Evolutionary conservation across 176 grass and related monocot genomes (phyloP).

Genomic region (Typha latifolia): DNA sequence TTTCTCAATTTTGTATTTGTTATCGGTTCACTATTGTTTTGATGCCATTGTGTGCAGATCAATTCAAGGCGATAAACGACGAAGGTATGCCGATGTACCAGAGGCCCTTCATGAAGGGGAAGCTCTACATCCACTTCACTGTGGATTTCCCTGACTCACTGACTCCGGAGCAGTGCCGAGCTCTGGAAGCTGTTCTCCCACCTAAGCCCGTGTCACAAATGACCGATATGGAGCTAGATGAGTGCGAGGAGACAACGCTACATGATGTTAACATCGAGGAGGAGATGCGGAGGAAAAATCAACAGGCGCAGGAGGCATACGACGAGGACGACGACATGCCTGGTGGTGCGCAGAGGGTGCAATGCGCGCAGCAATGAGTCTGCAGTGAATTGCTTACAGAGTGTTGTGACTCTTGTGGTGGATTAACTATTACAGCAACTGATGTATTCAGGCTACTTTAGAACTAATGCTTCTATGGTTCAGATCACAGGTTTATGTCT

Average conservation of each 20-base stretch:
- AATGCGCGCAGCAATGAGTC: slow-evolving; percentile 76
- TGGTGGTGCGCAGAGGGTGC: slow-evolving; percentile 70
- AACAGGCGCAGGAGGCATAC: slow-evolving; percentile 62
- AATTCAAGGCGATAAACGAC: slow-evolving; percentile 91
- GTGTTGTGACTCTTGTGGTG: too few relatives aligned
- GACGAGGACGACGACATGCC: slow-evolving; percentile 76
- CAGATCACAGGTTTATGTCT: too few relatives aligned
- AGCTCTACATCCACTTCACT: slow-evolving; percentile 85
- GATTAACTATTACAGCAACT: too few relatives aligned
- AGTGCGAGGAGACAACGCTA: slow-evolving; percentile 84
- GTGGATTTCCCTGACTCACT: slow-evolving; percentile 77
- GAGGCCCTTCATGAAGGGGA: slow-evolving; percentile 95
- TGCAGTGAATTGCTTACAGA: too few relatives aligned
- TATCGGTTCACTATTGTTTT: neutral
- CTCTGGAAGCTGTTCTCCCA: slow-evolving; percentile 69
- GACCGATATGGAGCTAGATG: slow-evolving; percentile 92
- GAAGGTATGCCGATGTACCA: slow-evolving; percentile 92
- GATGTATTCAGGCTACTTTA: too few relatives aligned
- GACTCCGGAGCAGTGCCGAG: slow-evolving; percentile 62
- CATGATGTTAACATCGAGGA: slow-evolving; percentile 95
- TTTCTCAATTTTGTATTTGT: neutral
- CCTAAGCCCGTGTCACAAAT: slow-evolving; percentile 39
- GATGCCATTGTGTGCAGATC: slow-evolving; percentile 30
- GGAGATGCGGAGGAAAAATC: slow-evolving; percentile 79
- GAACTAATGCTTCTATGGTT: too few relatives aligned